These are phyloP conservation scores for Myrica gale DNA, from an alignment of 306 rosid species.

Conservation along the genomic window DNA sequence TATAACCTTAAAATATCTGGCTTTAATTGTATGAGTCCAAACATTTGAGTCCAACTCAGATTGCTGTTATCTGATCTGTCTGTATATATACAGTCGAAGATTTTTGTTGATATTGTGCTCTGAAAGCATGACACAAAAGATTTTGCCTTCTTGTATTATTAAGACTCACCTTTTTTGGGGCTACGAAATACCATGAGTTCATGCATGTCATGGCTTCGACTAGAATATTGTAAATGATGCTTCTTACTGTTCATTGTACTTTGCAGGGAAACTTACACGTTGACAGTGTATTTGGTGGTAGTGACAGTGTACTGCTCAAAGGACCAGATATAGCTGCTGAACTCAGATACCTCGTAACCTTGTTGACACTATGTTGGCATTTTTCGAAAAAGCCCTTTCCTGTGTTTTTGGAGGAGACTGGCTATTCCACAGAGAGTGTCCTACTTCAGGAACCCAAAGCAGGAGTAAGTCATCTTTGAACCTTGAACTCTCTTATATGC, in stretches of 20 bases:
- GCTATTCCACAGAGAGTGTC: conserved; percentile 66
- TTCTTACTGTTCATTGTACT: conserved; percentile 19
- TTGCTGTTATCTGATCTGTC: background rate
- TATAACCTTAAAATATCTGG: background rate
- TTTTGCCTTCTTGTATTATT: background rate
- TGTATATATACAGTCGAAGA: background rate
- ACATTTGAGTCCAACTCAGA: background rate
- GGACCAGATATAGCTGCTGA: conserved; percentile 65
- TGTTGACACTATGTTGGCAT: conserved; percentile 91
- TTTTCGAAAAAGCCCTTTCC: conserved; percentile 85
- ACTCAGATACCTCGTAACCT: conserved; percentile 65
- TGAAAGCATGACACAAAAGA: background rate
- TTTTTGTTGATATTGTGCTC: background rate
- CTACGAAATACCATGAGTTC: background rate
- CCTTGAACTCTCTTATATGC: conserved; percentile 1
- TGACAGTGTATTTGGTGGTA: conserved; percentile 68
- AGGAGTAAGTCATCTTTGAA: conserved; percentile 60
- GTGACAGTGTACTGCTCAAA: conserved; percentile 63
- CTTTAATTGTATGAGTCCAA: background rate
- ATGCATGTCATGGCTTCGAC: background rate
- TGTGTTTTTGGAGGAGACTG: conserved; percentile 78
- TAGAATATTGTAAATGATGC: background rate
- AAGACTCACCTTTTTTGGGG: background rate
- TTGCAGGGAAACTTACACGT: conserved; percentile 79
- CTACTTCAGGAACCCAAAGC: conserved; percentile 94